Evolutionary conservation across 164 flowering plant genomes (phyloP).

Genomic region (Stephania cephalantha): DNA sequence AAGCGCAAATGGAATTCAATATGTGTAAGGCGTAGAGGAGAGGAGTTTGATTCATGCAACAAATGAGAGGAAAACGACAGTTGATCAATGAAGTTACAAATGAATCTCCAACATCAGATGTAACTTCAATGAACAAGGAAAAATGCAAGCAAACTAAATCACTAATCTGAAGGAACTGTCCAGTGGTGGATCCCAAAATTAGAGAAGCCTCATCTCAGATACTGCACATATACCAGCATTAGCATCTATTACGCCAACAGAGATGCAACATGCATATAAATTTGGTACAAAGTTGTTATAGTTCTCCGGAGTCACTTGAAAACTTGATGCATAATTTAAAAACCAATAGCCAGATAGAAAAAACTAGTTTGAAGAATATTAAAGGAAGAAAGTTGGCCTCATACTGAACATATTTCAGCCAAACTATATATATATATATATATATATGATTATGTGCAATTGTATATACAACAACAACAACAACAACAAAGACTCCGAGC

Average conservation of each 20-base stretch:
- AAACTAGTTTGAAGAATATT: neutral
- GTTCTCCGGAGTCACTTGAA: too few species aligned
- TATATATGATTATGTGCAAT: too few species aligned
- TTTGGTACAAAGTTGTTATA: too few species aligned
- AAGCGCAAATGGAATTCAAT: constrained; percentile 4
- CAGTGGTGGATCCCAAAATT: neutral
- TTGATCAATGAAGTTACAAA: too few species aligned
- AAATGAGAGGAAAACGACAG: neutral
- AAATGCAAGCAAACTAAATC: neutral
- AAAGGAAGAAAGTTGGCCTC: too few species aligned
- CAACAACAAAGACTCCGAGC: too few species aligned
- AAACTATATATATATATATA: too few species aligned
- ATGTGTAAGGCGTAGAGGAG: neutral
- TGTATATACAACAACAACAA: too few species aligned
- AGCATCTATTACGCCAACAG: neutral
- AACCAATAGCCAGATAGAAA: neutral
- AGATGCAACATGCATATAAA: neutral
- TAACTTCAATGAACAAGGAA: neutral
- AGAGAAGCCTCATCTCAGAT: neutral
- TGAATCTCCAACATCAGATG: neutral
- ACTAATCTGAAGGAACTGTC: neutral
- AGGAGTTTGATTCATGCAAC: neutral
- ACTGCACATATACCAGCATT: neutral
- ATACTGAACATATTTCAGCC: too few species aligned
- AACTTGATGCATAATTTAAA: neutral